phyloP scores from a whole-genome alignment of 768 basidiomycete species.

The Panaeolus cyanescens region DNA sequence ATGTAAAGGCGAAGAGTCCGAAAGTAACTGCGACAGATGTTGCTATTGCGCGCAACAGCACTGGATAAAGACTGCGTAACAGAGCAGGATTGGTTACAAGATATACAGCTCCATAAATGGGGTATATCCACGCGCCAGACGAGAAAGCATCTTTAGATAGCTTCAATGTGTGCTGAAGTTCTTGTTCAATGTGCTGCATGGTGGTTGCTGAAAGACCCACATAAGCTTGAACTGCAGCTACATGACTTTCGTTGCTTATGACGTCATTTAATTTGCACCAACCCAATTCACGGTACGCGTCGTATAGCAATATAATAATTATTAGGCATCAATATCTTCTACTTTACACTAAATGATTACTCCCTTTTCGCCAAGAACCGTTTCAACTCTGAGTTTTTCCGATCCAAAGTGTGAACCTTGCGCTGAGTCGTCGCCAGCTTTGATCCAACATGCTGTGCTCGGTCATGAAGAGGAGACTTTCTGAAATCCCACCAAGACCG shows the following conservation, averaged over 20 bases:
- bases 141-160: constrained; percentile 31
- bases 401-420: constrained; percentile 72
- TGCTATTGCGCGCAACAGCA: constrained; percentile 38
- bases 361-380: constrained; percentile 47
- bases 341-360: constrained; percentile 8
- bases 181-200: constrained; percentile 7
- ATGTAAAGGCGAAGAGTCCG: constrained; percentile 58
- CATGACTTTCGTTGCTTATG: neutral
- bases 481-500: constrained; percentile 38
- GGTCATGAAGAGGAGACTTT: constrained; percentile 53
- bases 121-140: constrained; percentile 40
- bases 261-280: neutral
- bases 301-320: too few relatives aligned
- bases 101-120: constrained; percentile 37
- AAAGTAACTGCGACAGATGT: constrained; percentile 40
- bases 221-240: neutral
- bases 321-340: too few relatives aligned
- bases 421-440: constrained; percentile 74
- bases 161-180: constrained; percentile 15
- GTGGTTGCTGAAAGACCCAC: neutral
- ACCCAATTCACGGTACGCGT: too few relatives aligned
- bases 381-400: constrained; percentile 69
- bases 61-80: constrained; percentile 34
- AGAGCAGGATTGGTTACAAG: constrained; percentile 36
- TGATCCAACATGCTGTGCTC: constrained; percentile 67